These are phyloP conservation scores for Phyllachora maydis DNA, from an alignment of 2,329 filamentous ascomycete species.

Conservation along the genomic window DNA sequence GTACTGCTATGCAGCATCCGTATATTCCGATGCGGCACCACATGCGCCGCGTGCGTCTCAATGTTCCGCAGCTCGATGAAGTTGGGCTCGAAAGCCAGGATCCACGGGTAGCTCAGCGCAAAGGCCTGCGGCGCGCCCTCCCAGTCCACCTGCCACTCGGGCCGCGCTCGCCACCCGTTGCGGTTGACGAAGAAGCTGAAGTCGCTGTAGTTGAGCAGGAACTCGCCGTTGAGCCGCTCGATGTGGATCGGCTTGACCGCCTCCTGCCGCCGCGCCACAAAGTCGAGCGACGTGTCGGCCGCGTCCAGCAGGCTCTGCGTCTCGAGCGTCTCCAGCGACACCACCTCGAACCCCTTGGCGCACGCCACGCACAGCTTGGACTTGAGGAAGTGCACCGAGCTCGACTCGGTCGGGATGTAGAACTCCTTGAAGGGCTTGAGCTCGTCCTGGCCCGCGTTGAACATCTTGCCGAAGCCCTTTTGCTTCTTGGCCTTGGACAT, in stretches of 20 bases:
- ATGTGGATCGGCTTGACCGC: constrained; percentile 92
- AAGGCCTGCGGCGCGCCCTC: constrained; percentile 85
- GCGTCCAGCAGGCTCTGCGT: constrained; percentile 93
- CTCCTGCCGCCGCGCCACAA: constrained; percentile 84
- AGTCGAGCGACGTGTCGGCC: constrained; percentile 93
- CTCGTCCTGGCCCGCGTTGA: constrained; percentile 80
- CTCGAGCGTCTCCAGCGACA: constrained; percentile 91
- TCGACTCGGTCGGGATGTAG: constrained; percentile 96
- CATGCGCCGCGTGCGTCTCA: constrained; percentile 85
- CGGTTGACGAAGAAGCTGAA: constrained; percentile 99
- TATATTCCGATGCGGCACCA: constrained; percentile 90
- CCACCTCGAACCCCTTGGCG: constrained; percentile 88
- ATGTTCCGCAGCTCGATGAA: constrained; percentile 95
- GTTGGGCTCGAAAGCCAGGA: constrained; percentile 88
- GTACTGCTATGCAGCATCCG: constrained; percentile 95
- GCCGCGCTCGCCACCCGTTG: constrained; percentile 89
- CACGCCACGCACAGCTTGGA: constrained; percentile 94
- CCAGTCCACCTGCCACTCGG: constrained; percentile 96
- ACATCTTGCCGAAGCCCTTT: constrained; percentile 88
- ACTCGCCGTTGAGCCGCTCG: constrained; percentile 89
- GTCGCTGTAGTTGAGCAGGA: constrained; percentile 93
- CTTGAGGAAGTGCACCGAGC: constrained; percentile 91
- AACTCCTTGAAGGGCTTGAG: constrained; percentile 97
- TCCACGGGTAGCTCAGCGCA: constrained; percentile 90
- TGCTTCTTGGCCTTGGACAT: constrained; percentile 90